A percentile compares a stretch with the other conserved stretches of the same genome.
Evolutionary conservation across 208 protist species (phyloP).

Genomic region (Trypanosoma theileri): DNA sequence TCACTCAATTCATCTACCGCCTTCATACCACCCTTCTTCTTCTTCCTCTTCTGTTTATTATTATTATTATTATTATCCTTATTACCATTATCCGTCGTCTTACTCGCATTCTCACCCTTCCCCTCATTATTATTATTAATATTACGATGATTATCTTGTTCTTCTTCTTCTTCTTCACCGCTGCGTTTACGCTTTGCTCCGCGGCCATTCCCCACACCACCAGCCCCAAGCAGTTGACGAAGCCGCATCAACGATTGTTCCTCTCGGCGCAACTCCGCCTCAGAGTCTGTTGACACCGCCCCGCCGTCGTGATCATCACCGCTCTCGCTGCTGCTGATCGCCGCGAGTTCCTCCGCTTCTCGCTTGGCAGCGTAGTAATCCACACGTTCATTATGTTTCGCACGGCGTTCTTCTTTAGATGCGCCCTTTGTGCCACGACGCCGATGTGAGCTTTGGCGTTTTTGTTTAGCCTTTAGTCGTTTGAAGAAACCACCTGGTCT

Average conservation of each 20-base stretch:
- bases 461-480: constrained; percentile 76
- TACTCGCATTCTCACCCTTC: constrained; percentile 11
- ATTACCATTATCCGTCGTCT: constrained; percentile 6
- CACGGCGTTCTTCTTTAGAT: constrained; percentile 67
- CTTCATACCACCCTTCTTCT: neutral
- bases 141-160: constrained; percentile 8
- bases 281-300: constrained; percentile 59
- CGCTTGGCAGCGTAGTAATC: constrained; percentile 77
- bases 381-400: constrained; percentile 69
- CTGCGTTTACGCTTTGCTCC: neutral
- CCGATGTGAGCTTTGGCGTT: constrained; percentile 36
- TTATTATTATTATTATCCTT: neutral
- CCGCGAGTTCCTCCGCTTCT: constrained; percentile 70
- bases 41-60: constrained; percentile 11
- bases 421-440: constrained; percentile 80
- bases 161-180: neutral
- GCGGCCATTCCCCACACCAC: neutral
- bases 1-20: neutral
- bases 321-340: constrained; percentile 74
- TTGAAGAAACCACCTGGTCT: constrained; percentile 86
- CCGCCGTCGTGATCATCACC: constrained; percentile 52
- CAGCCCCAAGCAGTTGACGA: constrained; percentile 41
- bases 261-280: constrained; percentile 31
- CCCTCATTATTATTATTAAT: constrained; percentile 16
- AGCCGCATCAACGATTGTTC: constrained; percentile 44